Evolutionary conservation across 495 filamentous ascomycete species (phyloP).

Genomic region (Aspergillus homomorphus): DNA sequence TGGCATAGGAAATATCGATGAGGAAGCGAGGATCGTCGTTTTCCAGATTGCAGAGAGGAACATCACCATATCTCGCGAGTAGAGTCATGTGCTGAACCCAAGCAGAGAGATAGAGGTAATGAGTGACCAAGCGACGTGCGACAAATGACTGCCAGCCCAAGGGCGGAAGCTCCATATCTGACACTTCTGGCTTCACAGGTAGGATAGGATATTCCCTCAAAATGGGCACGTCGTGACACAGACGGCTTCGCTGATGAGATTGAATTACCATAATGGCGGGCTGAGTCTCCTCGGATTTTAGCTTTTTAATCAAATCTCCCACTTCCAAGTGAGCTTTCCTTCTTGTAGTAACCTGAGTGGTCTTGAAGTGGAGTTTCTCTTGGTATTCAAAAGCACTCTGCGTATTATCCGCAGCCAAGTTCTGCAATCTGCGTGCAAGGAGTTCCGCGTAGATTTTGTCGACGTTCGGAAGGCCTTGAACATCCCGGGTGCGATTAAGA

Average conservation of each 20-base stretch:
- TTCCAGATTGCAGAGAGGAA: slow-evolving; percentile 93
- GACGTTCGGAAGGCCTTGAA: slow-evolving; percentile 83
- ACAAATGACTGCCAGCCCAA: slow-evolving; percentile 93
- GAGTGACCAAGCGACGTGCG: slow-evolving; percentile 77
- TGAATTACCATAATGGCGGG: slow-evolving; percentile 85
- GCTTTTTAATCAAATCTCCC: slow-evolving; percentile 78
- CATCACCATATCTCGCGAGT: slow-evolving; percentile 86
- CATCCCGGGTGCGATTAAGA: slow-evolving; percentile 71
- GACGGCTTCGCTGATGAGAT: slow-evolving; percentile 74
- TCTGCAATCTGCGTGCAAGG: slow-evolving; percentile 60
- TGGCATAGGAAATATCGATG: slow-evolving; percentile 93
- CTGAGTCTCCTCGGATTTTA: slow-evolving; percentile 75
- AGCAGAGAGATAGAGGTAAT: slow-evolving; percentile 84
- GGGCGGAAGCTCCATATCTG: slow-evolving; percentile 83
- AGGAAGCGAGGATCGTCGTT: slow-evolving; percentile 89
- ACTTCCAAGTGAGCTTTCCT: slow-evolving; percentile 86
- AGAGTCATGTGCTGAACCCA: slow-evolving; percentile 89
- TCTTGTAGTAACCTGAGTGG: slow-evolving; percentile 79
- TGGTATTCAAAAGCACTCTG: slow-evolving; percentile 83
- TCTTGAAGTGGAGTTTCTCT: slow-evolving; percentile 81
- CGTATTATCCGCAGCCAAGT: slow-evolving; percentile 63
- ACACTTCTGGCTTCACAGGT: slow-evolving; percentile 72
- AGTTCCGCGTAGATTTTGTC: slow-evolving; percentile 87
- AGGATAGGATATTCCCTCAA: slow-evolving; percentile 83
- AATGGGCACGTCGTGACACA: slow-evolving; percentile 81